Percentiles rank a stretch among this genome's conserved stretches.
These are phyloP conservation scores for Breviolum minutum DNA, from an alignment of 73 alveolate genomes.

Conservation along the genomic window DNA sequence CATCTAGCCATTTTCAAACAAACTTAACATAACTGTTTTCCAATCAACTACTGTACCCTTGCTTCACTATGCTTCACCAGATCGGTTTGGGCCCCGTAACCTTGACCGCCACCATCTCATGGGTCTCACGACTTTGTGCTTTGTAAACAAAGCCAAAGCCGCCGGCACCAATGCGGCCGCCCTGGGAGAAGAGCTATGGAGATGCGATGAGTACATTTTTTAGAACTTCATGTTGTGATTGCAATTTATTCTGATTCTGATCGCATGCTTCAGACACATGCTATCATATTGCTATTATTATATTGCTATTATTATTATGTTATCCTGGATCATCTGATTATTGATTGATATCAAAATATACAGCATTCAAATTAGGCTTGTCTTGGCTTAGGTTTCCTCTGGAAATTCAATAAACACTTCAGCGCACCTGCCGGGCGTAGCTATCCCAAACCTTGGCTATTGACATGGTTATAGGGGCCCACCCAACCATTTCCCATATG, in stretches of 20 bases:
- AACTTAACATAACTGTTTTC: background rate
- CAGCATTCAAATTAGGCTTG: too few relatives aligned
- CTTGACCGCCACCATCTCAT: slow-evolving; percentile 64
- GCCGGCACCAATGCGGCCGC: slow-evolving; percentile 76
- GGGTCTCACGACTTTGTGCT: slow-evolving; percentile 10
- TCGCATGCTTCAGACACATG: too few relatives aligned
- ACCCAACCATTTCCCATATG: too few relatives aligned
- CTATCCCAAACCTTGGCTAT: slow-evolving; percentile 54
- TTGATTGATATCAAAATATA: background rate
- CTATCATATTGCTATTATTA: too few relatives aligned
- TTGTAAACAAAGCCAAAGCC: slow-evolving; percentile 87
- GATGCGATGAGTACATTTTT: background rate
- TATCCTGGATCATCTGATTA: background rate
- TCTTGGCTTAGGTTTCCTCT: too few relatives aligned
- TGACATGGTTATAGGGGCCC: too few relatives aligned
- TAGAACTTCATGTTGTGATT: too few relatives aligned
- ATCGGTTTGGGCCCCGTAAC: background rate
- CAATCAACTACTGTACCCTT: too few relatives aligned
- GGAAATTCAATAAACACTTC: background rate
- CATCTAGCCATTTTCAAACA: background rate
- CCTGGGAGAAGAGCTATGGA: background rate
- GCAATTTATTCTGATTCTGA: too few relatives aligned
- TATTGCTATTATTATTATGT: too few relatives aligned
- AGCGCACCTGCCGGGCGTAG: slow-evolving; percentile 50
- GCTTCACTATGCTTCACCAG: background rate